These are phyloP conservation scores for Sporobolomyces pararoseus DNA, from an alignment of 768 basidiomycete species.

Conservation along the genomic window DNA sequence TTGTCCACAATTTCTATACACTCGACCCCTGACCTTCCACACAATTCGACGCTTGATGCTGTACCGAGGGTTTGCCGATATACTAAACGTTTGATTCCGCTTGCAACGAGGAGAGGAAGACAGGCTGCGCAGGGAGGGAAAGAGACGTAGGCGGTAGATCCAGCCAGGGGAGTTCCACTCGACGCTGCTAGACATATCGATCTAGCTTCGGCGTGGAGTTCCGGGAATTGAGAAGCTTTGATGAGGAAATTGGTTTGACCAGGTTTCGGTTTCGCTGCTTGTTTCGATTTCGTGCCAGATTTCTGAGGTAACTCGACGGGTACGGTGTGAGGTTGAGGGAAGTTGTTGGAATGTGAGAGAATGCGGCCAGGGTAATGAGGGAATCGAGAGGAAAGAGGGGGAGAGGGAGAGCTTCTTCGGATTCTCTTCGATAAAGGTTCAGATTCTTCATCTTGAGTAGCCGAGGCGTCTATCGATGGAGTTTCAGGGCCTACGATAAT, in stretches of 20 bases:
- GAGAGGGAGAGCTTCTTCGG: background rate
- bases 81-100: slow-evolving; percentile 18
- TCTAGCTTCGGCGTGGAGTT: slow-evolving; percentile 38
- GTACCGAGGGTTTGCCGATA: slow-evolving; percentile 17
- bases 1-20: slow-evolving; percentile 29
- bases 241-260: slow-evolving; percentile 14
- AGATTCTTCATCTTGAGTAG: background rate
- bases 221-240: slow-evolving; percentile 17
- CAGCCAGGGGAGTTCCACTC: background rate
- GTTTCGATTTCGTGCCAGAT: background rate
- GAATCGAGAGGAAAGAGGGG: background rate
- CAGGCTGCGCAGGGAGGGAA: slow-evolving; percentile 35
- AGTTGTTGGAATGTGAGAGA: slow-evolving; percentile 36
- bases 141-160: slow-evolving; percentile 34
- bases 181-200: slow-evolving; percentile 32
- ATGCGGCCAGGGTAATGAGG: slow-evolving; percentile 25
- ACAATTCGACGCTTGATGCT: slow-evolving; percentile 11
- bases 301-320: background rate
- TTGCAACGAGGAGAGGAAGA: slow-evolving; percentile 29
- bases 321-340: slow-evolving; percentile 14
- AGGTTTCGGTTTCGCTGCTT: background rate
- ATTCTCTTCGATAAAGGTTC: slow-evolving; percentile 11
- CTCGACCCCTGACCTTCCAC: slow-evolving; percentile 15
- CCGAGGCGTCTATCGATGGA: background rate
- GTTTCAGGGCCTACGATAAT: slow-evolving; percentile 29